Percentiles rank a stretch among this genome's conserved stretches.
Evolutionary conservation across 2,329 filamentous ascomycete genomes (phyloP).

Genomic region (Alternaria arborescens): DNA sequence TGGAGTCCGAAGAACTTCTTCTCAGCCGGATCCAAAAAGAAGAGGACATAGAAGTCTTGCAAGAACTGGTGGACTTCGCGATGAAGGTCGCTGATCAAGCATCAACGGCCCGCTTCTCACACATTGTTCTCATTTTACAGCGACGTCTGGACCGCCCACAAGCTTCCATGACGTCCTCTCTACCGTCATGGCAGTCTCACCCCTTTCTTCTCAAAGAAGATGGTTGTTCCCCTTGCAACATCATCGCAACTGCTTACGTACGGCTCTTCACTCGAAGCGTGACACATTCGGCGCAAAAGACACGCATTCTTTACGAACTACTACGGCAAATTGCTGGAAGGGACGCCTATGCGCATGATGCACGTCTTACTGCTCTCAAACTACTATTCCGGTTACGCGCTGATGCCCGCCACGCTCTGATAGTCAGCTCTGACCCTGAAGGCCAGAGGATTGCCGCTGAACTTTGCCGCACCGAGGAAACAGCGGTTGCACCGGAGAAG

Average conservation of each 20-base stretch:
- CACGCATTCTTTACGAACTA: constrained; percentile 56
- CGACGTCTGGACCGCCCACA: constrained; percentile 38
- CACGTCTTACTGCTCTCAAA: constrained; percentile 50
- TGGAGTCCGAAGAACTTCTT: constrained; percentile 68
- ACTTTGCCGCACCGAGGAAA: constrained; percentile 70
- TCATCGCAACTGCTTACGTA: constrained; percentile 75
- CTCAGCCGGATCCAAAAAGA: constrained; percentile 70
- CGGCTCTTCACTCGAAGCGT: constrained; percentile 79
- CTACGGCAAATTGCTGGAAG: constrained; percentile 45
- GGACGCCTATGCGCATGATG: constrained; percentile 47
- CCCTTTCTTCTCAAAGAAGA: constrained; percentile 22
- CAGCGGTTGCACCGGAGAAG: constrained; percentile 55
- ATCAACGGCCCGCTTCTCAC: constrained; percentile 65
- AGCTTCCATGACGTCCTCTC: constrained; percentile 23
- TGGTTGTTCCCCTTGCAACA: constrained; percentile 68
- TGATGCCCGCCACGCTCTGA: constrained; percentile 80
- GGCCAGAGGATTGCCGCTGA: constrained; percentile 75
- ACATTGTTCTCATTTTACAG: constrained; percentile 55
- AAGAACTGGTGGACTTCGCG: constrained; percentile 71
- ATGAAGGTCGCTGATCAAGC: constrained; percentile 70
- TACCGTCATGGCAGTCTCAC: constrained; percentile 28
- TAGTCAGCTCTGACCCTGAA: constrained; percentile 74
- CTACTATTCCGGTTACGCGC: constrained; percentile 80
- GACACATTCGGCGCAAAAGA: constrained; percentile 71
- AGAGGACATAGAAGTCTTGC: constrained; percentile 69